Evolutionary conservation across 345 rosid genomes (phyloP), one percentile per base, ranked within the genome.

Genomic region (Populus tremula): DNA sequence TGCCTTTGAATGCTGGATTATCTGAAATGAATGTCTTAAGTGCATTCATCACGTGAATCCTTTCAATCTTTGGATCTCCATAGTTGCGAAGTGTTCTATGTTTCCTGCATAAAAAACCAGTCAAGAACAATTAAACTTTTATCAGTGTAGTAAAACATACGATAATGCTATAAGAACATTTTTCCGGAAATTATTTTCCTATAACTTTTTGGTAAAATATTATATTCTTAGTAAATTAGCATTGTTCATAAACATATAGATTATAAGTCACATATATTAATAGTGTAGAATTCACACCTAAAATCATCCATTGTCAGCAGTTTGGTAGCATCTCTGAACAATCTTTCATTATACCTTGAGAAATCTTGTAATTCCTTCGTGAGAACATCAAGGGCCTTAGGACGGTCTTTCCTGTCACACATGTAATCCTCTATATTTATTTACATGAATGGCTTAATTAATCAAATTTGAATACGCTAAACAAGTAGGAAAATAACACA

Each of bases 291-390:
- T 35, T 10, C 5, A 1, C 16, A 77, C 75, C 80, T 77, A 9
- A 77, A 70, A 63, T 77, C 20, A 9, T 77, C 80, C 62, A 77
- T 17, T 13, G 61, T 14, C 5, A 77, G 62, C 4, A 77, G 70
- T 1, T 11, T 2, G 5, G 61, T 21, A 0, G 70, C 75, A 0
- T 77, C 75, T n/a, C 21, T 27, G 63, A 29, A 41, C 35, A 77
- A n/a, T 6, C 16, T 31, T 5, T 77, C 69, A 61, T 70, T 77
- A 12, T 77, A 77, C 0, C 13, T 13, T 0, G 27, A 14, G 69
- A 77, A 70, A 70, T 11, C 70, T 13, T 70, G 70, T 35, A 70
- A 33, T 3, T 77, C 75, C 6, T 77, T 47, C 70, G 17, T 27
- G 14, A 77, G 45, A 43, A 77, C 69, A 5, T 70, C 50, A 20